These are phyloP conservation scores for Nelumbo lutea DNA, from an alignment of 164 flowering plant species.

Conservation along the genomic window DNA sequence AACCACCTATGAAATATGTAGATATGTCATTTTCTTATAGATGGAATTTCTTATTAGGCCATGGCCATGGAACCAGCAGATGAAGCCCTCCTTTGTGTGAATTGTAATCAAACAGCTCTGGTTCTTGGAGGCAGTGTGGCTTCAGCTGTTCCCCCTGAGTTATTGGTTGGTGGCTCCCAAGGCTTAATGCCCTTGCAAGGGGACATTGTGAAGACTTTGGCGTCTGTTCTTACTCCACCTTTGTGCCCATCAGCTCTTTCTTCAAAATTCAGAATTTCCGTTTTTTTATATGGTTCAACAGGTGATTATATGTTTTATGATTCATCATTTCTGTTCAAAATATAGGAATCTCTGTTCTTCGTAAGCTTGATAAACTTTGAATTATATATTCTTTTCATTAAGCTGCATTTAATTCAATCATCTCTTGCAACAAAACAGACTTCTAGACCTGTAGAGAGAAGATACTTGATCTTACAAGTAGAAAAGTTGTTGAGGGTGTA, in stretches of 20 bases:
- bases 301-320: constrained; percentile 36
- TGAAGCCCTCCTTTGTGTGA: constrained; percentile 64
- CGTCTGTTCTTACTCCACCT: constrained; percentile 65
- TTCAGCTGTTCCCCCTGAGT: constrained; percentile 70
- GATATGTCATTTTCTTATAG: not conserved
- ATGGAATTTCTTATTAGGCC: constrained; percentile 40
- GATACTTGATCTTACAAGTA: too few relatives aligned
- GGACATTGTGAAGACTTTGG: constrained; percentile 54
- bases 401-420: too few relatives aligned
- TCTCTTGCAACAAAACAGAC: too few relatives aligned
- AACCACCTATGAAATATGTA: constrained; percentile 3
- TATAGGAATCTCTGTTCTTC: not conserved
- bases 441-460: too few relatives aligned
- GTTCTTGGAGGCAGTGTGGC: constrained; percentile 83
- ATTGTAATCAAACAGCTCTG: constrained; percentile 68
- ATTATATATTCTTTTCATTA: too few relatives aligned
- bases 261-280: constrained; percentile 71
- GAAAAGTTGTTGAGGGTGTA: too few relatives aligned
- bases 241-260: constrained; percentile 80
- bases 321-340: not conserved
- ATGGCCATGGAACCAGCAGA: constrained; percentile 76
- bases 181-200: constrained; percentile 48
- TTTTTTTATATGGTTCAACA: constrained; percentile 65
- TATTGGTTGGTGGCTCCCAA: constrained; percentile 33
- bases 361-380: too few relatives aligned